phyloP scores from a whole-genome alignment of 805 yeast genomes.

The Starmerella gropengiesseri region DNA sequence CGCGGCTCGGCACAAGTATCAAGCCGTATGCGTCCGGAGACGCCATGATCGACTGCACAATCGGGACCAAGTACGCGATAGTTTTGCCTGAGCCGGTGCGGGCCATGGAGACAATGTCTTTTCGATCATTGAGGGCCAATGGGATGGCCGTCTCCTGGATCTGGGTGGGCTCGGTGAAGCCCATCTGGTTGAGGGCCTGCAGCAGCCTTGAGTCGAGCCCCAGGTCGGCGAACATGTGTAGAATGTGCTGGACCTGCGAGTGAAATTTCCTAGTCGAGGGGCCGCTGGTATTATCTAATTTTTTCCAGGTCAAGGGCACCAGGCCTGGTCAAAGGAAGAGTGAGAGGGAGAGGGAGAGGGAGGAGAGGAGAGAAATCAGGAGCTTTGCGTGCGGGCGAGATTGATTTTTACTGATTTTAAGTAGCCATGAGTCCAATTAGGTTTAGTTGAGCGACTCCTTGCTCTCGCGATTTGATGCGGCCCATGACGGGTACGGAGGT shows the following conservation, averaged over 20 bases:
- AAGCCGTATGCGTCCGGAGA: conserved; percentile 40
- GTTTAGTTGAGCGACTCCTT: no score
- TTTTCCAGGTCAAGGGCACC: conserved; percentile 2
- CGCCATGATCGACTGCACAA: conserved; percentile 58
- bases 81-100: conserved; percentile 96
- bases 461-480: no score
- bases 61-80: conserved; percentile 79
- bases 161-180: conserved; percentile 77
- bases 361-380: no score
- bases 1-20: conserved; percentile 85
- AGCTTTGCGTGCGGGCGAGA: no score
- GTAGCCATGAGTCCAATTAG: no score
- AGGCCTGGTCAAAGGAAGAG: no score
- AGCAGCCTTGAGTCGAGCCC: conserved; percentile 70
- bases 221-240: conserved; percentile 52
- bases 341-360: neutral
- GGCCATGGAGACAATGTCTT: conserved; percentile 88
- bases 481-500: no score
- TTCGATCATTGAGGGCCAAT: conserved; percentile 75
- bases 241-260: neutral
- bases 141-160: conserved; percentile 90
- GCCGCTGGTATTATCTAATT: conserved; percentile 13
- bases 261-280: neutral
- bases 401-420: no score
- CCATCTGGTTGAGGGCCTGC: conserved; percentile 73